A percentile compares a stretch with the other conserved stretches of the same genome.
These are phyloP conservation scores for Tirmania nivea DNA, from an alignment of 495 filamentous ascomycete species.

Conservation along the genomic window DNA sequence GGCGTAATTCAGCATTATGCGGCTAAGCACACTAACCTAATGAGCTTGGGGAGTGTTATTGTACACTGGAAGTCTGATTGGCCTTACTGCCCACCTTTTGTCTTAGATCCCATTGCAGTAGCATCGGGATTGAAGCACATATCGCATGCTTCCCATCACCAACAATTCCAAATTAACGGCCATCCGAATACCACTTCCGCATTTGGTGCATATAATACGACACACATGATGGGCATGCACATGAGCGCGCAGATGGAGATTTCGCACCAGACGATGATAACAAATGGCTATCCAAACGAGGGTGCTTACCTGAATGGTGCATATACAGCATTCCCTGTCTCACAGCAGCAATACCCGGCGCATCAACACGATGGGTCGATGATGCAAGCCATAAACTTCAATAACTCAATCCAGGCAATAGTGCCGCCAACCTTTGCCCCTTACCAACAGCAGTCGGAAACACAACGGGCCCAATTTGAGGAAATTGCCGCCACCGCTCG, in stretches of 20 bases:
- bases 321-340: not conserved
- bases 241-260: not conserved
- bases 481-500: constrained; percentile 32
- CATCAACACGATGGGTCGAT: constrained; percentile 10
- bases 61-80: constrained; percentile 62
- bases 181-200: not conserved
- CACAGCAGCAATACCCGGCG: not conserved
- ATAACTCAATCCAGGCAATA: constrained; percentile 3
- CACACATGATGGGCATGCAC: not conserved
- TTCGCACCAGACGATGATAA: not conserved
- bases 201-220: not conserved
- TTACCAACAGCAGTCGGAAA: constrained; percentile 15
- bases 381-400: constrained; percentile 8
- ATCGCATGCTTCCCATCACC: constrained; percentile 1
- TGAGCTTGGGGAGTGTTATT: constrained; percentile 44
- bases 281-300: constrained; percentile 1
- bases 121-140: constrained; percentile 15
- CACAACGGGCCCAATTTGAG: constrained; percentile 34
- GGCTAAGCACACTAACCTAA: constrained; percentile 48
- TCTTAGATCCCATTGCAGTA: constrained; percentile 29
- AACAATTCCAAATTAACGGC: not conserved
- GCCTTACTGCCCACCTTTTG: constrained; percentile 51
- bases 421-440: constrained; percentile 6
- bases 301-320: not conserved
- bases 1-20: constrained; percentile 60